These are phyloP conservation scores for Tephrocybe rancida DNA, from an alignment of 768 basidiomycete genomes.

Conservation along the genomic window DNA sequence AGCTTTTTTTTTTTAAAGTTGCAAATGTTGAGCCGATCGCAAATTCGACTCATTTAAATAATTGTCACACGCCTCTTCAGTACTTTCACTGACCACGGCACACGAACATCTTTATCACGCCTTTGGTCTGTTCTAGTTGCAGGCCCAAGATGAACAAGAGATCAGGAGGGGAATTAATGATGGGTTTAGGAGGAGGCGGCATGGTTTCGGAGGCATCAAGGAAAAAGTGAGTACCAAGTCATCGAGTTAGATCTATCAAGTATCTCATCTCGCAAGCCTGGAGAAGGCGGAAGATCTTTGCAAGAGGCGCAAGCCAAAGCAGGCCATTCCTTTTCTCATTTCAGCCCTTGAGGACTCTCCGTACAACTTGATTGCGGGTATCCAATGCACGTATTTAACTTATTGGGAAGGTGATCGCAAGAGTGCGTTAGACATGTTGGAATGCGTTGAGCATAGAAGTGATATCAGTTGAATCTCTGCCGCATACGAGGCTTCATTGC, in stretches of 20 bases:
- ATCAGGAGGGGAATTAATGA: constrained; percentile 21
- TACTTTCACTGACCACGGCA: no score
- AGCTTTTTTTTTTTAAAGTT: no score
- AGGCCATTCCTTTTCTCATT: constrained; percentile 40
- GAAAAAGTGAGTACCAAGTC: constrained; percentile 21
- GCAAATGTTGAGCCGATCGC: no score
- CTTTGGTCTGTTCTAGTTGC: no score
- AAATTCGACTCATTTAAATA: no score
- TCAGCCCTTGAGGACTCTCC: constrained; percentile 39
- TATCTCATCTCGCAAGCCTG: constrained; percentile 24
- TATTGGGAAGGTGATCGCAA: no score
- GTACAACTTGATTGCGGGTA: constrained; percentile 41
- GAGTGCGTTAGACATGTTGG: no score
- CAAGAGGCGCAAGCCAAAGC: constrained; percentile 27
- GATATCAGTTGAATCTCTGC: no score
- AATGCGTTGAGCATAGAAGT: no score
- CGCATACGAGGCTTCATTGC: no score
- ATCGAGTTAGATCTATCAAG: not conserved
- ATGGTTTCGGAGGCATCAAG: constrained; percentile 29
- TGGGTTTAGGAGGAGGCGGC: constrained; percentile 28
- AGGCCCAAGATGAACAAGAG: constrained; percentile 20
- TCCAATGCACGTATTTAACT: constrained; percentile 33
- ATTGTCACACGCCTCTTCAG: no score
- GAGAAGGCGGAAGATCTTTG: constrained; percentile 38
- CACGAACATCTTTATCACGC: no score